These are phyloP conservation scores for Mucor velutinosus DNA, from an alignment of 371 early-diverging fungal genomes.

Conservation along the genomic window DNA sequence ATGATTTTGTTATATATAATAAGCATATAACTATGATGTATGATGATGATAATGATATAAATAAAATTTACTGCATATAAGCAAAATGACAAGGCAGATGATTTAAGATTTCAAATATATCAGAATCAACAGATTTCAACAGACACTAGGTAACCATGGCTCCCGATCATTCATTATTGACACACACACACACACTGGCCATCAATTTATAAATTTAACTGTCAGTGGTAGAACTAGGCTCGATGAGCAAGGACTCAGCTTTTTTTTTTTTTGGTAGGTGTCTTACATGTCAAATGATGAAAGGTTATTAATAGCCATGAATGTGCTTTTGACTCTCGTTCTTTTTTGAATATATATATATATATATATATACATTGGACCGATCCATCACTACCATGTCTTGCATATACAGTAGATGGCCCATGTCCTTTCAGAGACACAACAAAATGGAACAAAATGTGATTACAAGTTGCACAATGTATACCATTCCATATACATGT, in stretches of 20 bases:
- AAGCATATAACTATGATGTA: neutral
- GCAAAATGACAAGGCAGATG: neutral
- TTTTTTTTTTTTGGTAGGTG: neutral
- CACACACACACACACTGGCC: constrained; percentile 1
- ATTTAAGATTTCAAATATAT: neutral
- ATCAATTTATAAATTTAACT: neutral
- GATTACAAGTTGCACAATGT: neutral
- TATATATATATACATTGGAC: no score
- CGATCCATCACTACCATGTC: neutral
- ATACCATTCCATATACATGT: neutral
- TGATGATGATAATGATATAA: constrained; percentile 4
- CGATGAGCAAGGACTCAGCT: neutral
- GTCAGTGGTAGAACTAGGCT: neutral
- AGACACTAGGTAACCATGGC: neutral
- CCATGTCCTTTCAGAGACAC: neutral
- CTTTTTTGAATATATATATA: neutral
- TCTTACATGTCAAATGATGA: neutral
- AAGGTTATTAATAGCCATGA: neutral
- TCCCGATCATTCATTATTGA: neutral
- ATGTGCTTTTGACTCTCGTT: neutral
- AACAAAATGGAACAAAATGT: neutral
- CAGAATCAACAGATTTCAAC: neutral
- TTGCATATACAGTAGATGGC: neutral
- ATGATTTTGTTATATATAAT: neutral
- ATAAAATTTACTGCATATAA: neutral